Conservation (phyloP, 345 rosid species). For the Heritiera fomes region DNA sequence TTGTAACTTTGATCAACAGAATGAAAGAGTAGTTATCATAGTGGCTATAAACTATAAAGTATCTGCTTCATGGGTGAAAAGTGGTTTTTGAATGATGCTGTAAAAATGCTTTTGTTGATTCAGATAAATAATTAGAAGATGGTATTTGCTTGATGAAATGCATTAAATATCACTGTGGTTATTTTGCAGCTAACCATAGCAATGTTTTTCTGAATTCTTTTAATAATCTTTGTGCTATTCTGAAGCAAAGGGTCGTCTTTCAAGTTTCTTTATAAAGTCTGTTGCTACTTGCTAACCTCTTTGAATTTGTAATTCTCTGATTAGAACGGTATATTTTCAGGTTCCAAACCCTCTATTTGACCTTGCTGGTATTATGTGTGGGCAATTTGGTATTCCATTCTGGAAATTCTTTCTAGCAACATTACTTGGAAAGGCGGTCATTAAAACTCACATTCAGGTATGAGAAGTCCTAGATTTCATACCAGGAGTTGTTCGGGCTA, state of each 20-base stretch:
- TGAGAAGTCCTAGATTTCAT: slow-evolving; percentile 15
- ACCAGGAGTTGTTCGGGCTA: not conserved
- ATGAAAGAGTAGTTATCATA: not conserved
- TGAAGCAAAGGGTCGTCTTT: not conserved
- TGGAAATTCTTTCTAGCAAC: slow-evolving; percentile 94
- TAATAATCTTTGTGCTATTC: not conserved
- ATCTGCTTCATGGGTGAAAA: not conserved
- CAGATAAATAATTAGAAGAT: not conserved
- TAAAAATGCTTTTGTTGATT: not conserved
- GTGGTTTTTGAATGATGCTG: not conserved
- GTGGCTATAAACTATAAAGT: not conserved
- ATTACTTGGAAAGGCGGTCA: slow-evolving; percentile 79
- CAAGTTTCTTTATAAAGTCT: not conserved
- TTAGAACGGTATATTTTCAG: slow-evolving; percentile 32
- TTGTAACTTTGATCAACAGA: not conserved
- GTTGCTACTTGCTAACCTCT: not conserved
- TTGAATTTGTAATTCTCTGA: not conserved
- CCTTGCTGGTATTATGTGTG: slow-evolving; percentile 98
- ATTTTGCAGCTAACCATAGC: not conserved
- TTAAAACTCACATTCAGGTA: slow-evolving; percentile 97
- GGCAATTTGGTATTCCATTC: slow-evolving; percentile 86
- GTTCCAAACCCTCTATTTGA: slow-evolving; percentile 97
- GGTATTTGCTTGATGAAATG: not conserved
- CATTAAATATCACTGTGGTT: not conserved
- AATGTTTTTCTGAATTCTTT: not conserved